Percentiles rank a stretch among this genome's conserved stretches.
Conservation (phyloP, 73 alveolate species). For the Durusdinium trenchii region DNA sequence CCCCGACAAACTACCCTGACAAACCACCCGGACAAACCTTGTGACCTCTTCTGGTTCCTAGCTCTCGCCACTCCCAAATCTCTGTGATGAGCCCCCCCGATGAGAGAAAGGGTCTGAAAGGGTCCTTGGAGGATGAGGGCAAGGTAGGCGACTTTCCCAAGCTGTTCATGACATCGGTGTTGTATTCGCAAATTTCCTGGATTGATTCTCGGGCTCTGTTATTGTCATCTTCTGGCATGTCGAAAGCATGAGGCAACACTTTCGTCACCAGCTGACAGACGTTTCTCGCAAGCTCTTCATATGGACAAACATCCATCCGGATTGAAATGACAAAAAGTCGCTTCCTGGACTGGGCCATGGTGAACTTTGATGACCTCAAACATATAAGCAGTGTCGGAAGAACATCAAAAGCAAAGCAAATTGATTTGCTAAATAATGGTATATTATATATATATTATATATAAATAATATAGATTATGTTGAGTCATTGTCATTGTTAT, state of each 20-base stretch:
- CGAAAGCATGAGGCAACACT: background rate
- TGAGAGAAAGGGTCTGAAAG: background rate
- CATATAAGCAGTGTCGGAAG: background rate
- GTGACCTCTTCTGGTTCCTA: background rate
- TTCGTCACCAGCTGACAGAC: background rate
- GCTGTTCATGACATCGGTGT: background rate
- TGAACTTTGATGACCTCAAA: background rate
- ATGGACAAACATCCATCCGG: background rate
- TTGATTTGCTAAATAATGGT: too few species aligned
- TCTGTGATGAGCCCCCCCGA: background rate
- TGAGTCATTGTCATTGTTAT: too few species aligned
- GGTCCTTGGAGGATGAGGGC: background rate
- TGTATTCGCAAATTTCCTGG: background rate
- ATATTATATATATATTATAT: too few species aligned
- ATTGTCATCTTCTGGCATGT: background rate
- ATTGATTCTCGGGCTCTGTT: background rate
- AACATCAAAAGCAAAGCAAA: too few species aligned
- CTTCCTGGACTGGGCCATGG: background rate
- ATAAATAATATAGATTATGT: too few species aligned
- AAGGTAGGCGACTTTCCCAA: background rate
- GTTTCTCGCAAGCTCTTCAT: background rate
- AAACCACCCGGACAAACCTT: background rate
- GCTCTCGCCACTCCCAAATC: background rate
- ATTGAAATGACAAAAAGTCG: background rate
- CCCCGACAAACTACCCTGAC: background rate